Evolutionary conservation across 73 alveolate species (phyloP).

Genomic region (Loxodes magnus): DNA sequence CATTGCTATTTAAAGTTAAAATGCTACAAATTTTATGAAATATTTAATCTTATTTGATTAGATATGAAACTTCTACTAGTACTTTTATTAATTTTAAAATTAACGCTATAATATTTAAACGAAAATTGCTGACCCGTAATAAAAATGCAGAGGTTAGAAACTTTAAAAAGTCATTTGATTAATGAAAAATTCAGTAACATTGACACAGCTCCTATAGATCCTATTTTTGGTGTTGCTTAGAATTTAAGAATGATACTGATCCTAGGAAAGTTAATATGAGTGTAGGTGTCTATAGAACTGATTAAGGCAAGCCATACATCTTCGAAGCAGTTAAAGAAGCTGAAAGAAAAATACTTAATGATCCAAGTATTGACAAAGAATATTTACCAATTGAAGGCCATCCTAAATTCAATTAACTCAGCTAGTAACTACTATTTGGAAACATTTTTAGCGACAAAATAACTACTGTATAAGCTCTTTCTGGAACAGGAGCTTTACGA

Average conservation of each 20-base stretch:
- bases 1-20: no score
- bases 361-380: constrained; percentile 69
- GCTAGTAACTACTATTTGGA: constrained; percentile 63
- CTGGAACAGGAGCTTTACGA: constrained; percentile 95
- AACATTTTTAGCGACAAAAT: neutral
- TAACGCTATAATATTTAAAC: no score
- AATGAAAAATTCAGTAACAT: constrained; percentile 57
- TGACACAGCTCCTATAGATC: constrained; percentile 81
- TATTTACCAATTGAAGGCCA: constrained; percentile 90
- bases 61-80: no score
- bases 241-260: constrained; percentile 67
- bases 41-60: no score
- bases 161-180: no score
- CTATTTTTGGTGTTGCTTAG: constrained; percentile 78
- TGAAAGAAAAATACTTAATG: constrained; percentile 58
- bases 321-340: constrained; percentile 78
- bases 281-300: constrained; percentile 90
- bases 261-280: constrained; percentile 76
- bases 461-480: constrained; percentile 68
- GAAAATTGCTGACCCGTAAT: no score
- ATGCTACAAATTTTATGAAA: no score
- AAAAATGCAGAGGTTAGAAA: no score
- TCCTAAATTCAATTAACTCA: constrained; percentile 58
- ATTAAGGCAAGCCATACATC: constrained; percentile 75
- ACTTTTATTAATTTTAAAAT: no score